Evolutionary conservation across 345 rosid species (phyloP), one percentile per base, ranked within the genome.

Genomic region (Citrus australasica): DNA sequence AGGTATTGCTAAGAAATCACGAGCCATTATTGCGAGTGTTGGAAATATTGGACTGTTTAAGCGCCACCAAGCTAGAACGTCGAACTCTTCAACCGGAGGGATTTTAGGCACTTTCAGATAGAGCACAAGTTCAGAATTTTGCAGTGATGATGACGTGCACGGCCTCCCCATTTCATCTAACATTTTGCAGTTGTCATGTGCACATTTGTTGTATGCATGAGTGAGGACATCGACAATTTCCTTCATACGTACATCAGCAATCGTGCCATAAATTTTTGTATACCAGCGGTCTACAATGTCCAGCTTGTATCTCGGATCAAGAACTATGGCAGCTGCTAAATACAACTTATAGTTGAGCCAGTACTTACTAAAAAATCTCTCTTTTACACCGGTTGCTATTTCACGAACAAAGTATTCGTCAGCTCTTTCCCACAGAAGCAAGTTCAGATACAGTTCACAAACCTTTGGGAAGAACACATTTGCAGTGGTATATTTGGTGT

Each of bases 11-110:
- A 79, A 61, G 25, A 76, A 17, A 40, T 80, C 76, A 5, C 76
- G 53, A 14, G 76, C 79, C 79, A 80, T 53, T 67, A 4, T 64
- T 4, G 55, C 69, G 9, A 76, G 69, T 10, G 22, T 56, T 0
- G 80, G 73, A 59, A 64, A 76, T 3, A 6, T 56, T 21, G 48
- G 22, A 30, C 46, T 35, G 5, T 42, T 21, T 3, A n/a, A 5
- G 24, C 13, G n/a, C 80, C 83, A 81, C 83, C 83, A 81, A 17
- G 40, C 32, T 7, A 81, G 40, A n/a, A 76, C 16, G 9, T 62
- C 53, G 42, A 81, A 66, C 8, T 71, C 68, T 32, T 38, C 30
- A 3, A 4, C 7, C 3, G 25, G 35, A 9, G 77, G 58, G 24
- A 40, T 30, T 13, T 6, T 5, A n/a, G 53, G 21, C 16, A 58